Percentiles rank a stretch among this genome's conserved stretches.
Conservation (phyloP, 139 green algal species). For the Volvox africanus region DNA sequence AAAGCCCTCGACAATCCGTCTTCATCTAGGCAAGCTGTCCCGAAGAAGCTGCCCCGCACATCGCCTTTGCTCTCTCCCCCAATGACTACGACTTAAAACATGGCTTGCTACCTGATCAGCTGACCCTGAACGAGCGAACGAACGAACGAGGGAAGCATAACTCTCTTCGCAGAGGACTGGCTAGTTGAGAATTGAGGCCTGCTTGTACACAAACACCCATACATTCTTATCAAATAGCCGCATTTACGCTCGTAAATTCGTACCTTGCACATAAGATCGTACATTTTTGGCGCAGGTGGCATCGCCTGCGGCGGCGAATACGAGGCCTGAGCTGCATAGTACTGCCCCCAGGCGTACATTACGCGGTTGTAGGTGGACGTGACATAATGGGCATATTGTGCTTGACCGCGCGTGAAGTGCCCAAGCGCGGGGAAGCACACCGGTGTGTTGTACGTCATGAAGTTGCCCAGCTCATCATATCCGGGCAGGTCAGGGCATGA, state of each 20-base stretch:
- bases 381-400: neutral
- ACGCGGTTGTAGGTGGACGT: neutral
- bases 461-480: neutral
- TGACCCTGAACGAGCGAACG: neutral
- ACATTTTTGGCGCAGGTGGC: neutral
- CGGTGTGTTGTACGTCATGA: neutral
- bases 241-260: no score
- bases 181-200: no score
- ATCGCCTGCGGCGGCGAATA: neutral
- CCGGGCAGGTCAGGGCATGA: neutral
- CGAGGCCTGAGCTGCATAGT: neutral
- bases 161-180: no score
- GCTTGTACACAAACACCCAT: no score
- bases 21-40: no score
- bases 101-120: no score
- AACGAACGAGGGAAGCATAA: neutral
- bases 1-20: no score
- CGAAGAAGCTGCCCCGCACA: no score
- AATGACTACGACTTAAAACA: no score
- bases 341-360: slow-evolving; percentile 9
- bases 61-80: no score
- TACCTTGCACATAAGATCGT: no score
- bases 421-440: neutral
- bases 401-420: neutral
- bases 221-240: no score